A percentile compares a stretch with the other conserved stretches of the same genome.
phyloP scores from a whole-genome alignment of 495 filamentous ascomycete species.

The Penicillium tannophilum region DNA sequence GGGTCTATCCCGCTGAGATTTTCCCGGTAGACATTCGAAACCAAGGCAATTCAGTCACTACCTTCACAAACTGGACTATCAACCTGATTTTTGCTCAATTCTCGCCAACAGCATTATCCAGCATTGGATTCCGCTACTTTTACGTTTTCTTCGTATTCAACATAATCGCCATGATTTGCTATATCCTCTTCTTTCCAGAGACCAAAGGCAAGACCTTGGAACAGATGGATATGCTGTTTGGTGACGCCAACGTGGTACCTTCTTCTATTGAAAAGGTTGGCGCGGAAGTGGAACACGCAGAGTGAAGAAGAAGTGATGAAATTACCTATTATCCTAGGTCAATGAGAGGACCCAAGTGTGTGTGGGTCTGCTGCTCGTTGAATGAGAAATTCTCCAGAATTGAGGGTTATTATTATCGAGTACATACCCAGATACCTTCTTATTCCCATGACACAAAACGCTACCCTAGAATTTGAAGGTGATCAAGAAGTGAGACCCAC shows the following conservation, averaged over 20 bases:
- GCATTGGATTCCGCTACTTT: slow-evolving; percentile 54
- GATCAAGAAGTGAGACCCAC: no score
- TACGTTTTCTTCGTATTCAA: slow-evolving; percentile 57
- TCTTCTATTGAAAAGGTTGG: not conserved
- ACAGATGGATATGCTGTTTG: slow-evolving; percentile 54
- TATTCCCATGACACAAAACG: no score
- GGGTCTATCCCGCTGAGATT: slow-evolving; percentile 58
- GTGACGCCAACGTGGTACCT: slow-evolving; percentile 23
- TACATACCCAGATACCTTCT: no score
- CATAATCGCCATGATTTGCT: slow-evolving; percentile 41
- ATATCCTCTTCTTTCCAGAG: slow-evolving; percentile 53
- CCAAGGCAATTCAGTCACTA: slow-evolving; percentile 52
- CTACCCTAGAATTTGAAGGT: no score
- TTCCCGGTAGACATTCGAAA: slow-evolving; percentile 57
- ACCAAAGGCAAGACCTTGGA: slow-evolving; percentile 56
- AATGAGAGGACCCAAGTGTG: not conserved
- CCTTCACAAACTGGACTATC: slow-evolving; percentile 57
- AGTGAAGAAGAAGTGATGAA: not conserved
- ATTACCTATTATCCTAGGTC: no score
- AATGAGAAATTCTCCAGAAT: no score
- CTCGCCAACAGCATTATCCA: slow-evolving; percentile 52
- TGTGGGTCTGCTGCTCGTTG: no score
- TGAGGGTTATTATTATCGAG: no score
- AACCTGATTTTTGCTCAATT: slow-evolving; percentile 58
- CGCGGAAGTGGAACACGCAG: not conserved